Evolutionary conservation across 768 basidiomycete species (phyloP), one percentile per base, ranked within the genome.

Genomic region (Myochromella boudieri): DNA sequence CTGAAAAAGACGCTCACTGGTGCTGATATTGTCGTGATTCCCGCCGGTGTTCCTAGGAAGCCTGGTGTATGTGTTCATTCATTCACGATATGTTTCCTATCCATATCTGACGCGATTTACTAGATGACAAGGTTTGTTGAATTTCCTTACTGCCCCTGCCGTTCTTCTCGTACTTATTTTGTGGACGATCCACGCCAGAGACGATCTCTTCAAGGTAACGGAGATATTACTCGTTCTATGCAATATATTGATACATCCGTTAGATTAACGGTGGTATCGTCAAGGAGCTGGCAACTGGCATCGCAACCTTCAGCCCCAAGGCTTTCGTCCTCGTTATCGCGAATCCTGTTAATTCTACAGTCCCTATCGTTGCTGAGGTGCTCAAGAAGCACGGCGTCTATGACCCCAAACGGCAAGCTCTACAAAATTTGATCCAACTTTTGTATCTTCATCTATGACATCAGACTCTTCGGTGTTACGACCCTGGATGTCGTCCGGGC

Each of bases 261-360:
- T 31, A 97, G 91, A 97, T 95, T 77, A 99, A 99, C 70, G 97
- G 92, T 46, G 93, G 93, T 37, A 99, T 99, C 65, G 89, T 97
- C 48, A 85, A 85, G 58, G 91, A 92, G 60, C 83, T 99, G 49
- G 95, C 95, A 12, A 86, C 82, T 27, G 94, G 90, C 25, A 90
- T 94, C 59, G 95, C 95, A 12, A 83, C 78, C 12, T 63, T 70
- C 39, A 81, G 82, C 33, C 95, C 95, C 49, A 94, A 93, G 62
- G 97, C 97, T 17, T 87, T 88, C 59, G 82, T 98, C 36, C 82
- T 94, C 39, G 94, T 99, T 56, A 98, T 99, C 68, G 95, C 97
- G 58, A 99, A 99, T 77, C 97, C 97, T 25, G 95, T 99, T 64
- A 98, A 99, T 81, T 97, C 95, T 33, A 97, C 97, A 29, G 95